These are phyloP conservation scores for Coleophoma cylindrospora DNA, from an alignment of 2,329 filamentous ascomycete species.

Conservation along the genomic window DNA sequence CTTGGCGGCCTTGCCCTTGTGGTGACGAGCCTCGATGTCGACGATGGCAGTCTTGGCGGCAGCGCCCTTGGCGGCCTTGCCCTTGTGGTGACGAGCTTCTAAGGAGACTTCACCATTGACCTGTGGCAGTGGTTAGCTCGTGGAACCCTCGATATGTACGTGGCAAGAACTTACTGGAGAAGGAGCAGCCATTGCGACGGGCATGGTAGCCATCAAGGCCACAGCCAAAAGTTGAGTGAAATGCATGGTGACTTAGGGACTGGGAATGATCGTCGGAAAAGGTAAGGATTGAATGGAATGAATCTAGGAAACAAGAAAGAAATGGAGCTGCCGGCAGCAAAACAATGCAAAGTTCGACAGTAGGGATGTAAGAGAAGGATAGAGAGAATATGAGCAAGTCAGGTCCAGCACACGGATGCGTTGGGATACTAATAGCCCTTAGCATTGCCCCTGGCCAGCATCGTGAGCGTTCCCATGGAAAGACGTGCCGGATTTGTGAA, in stretches of 20 bases:
- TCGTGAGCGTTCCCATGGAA: neutral
- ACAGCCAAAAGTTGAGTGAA: slow-evolving; percentile 6
- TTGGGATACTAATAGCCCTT: neutral
- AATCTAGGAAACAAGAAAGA: neutral
- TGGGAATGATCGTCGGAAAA: neutral
- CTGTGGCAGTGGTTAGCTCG: neutral
- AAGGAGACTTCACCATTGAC: slow-evolving; percentile 1
- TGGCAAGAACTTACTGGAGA: neutral
- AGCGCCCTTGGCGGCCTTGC: neutral
- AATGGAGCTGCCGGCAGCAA: slow-evolving; percentile 1
- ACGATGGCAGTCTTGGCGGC: slow-evolving; percentile 6
- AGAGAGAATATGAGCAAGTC: neutral
- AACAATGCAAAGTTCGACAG: neutral
- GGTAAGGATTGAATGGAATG: neutral
- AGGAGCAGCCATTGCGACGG: slow-evolving; percentile 5
- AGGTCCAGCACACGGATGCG: neutral
- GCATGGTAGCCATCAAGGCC: slow-evolving; percentile 6
- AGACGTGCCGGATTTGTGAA: neutral
- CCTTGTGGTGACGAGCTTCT: slow-evolving; percentile 7
- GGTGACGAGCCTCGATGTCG: no score
- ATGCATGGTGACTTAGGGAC: neutral
- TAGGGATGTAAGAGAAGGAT: neutral
- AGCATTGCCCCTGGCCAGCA: neutral
- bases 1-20: slow-evolving; percentile 3
- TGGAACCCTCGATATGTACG: neutral